Conservation (phyloP, 148 eudicot genomes). For the Euryodendron excelsum region DNA sequence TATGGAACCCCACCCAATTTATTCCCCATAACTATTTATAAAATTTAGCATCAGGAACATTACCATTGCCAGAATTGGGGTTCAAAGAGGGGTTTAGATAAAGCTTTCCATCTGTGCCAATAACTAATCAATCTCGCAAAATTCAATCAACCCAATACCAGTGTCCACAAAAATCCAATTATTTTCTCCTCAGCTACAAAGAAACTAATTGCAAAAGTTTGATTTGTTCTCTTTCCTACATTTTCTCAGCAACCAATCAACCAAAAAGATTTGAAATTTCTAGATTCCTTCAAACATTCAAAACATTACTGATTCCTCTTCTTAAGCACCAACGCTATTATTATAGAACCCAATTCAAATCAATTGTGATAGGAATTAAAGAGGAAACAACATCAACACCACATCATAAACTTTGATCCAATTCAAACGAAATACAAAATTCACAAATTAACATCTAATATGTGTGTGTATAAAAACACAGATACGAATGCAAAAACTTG, state of each 20-base stretch:
- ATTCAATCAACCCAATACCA: too few relatives aligned
- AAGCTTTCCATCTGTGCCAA: background rate
- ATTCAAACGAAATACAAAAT: background rate
- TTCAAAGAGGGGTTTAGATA: background rate
- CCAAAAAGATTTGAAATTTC: background rate
- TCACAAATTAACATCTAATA: background rate
- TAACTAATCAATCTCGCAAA: background rate
- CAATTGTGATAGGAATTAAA: background rate
- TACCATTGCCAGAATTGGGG: background rate
- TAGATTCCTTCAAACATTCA: background rate
- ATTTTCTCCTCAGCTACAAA: too few relatives aligned
- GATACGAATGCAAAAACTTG: background rate
- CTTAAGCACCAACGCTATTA: too few relatives aligned
- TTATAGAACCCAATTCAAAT: too few relatives aligned
- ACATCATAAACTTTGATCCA: background rate
- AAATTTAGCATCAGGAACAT: background rate
- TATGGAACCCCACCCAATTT: background rate
- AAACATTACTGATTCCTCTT: background rate
- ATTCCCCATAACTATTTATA: background rate
- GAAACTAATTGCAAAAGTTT: background rate
- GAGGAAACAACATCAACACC: background rate
- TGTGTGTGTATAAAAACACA: background rate
- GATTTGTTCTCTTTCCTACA: too few relatives aligned
- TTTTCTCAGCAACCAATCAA: too few relatives aligned
- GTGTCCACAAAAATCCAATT: too few relatives aligned